Base-by-base conservation (phyloP, 257 asterid species). In the Lantana camara region DNA sequence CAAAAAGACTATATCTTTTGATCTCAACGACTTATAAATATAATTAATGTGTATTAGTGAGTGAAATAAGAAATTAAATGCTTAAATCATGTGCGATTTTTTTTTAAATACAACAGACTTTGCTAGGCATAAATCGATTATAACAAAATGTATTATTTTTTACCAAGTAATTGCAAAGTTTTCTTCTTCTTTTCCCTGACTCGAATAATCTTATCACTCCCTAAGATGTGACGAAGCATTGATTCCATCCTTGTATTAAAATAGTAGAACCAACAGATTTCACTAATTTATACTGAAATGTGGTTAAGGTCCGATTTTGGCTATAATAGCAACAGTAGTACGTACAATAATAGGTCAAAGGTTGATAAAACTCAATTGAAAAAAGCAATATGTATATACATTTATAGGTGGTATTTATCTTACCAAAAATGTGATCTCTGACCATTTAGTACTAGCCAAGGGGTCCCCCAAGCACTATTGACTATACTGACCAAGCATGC, bases 381-480 rank as follows among this genome's bases (percentile, higher is more conserved):
- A 57, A 37, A n/a, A 16, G 30, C 56, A 55, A 52, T 11, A 30
- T 55, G n/a, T 40, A 29, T 55, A n/a, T 30, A 24, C 29, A 53
- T 5, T 0, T 51, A 4, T 27, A n/a, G 35, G 44, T 32, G 9
- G 62, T 13, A 56, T 35, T 12, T 9, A 16, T 8, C 16, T 34
- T 17, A 4, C 46, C 62, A 13, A 44, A 58, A 58, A 58, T 38
- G 51, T 48, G 40, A 23, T 42, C 41, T 7, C 38, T 60, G 32
- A 32, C 19, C 40, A n/a, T n/a, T n/a, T n/a, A 11, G 29, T 10
- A 17, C 4, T 34, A 58, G 53, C 37, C 24, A 68, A n/a, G 65
- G 56, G 67, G 73, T 67, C 51, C 72, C 64, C 65, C 6, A 19
- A 4, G 40, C 40, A 35, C 66, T 52, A n/a, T n/a, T n/a, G n/a